A percentile compares a stretch with the other conserved stretches of the same genome.
Conservation (phyloP, 202 grass and related monocot species). For the Schoenoplectus triqueter region DNA sequence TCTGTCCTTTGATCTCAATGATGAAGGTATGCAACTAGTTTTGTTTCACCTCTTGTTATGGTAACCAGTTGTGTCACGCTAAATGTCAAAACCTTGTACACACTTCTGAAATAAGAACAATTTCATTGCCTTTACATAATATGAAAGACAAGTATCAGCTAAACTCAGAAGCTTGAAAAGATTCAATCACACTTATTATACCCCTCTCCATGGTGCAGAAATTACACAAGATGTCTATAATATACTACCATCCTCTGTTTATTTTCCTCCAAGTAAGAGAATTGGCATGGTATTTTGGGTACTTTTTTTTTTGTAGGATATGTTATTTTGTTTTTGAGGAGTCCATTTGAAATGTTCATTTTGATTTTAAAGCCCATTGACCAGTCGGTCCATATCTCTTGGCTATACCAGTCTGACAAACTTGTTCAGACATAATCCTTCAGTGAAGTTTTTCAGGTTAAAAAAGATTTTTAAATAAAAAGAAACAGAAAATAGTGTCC, state of each 20-base stretch:
- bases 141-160: not conserved
- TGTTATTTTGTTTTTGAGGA: too few relatives aligned
- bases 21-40: slow-evolving; percentile 38
- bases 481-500: not conserved
- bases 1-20: slow-evolving; percentile 47
- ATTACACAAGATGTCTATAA: not conserved
- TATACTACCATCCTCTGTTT: not conserved
- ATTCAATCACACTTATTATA: not conserved
- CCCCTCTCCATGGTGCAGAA: not conserved
- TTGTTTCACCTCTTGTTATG: slow-evolving; percentile 17
- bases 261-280: not conserved
- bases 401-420: not conserved
- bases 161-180: not conserved
- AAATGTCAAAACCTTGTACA: not conserved
- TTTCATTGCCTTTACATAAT: not conserved
- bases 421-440: not conserved
- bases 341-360: not conserved
- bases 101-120: slow-evolving; percentile 12
- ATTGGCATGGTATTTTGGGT: not conserved
- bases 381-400: not conserved
- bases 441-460: not conserved
- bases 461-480: not conserved
- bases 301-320: not conserved
- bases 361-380: not conserved
- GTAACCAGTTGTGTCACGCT: not conserved